These are phyloP conservation scores for Piper betle DNA, from an alignment of 164 flowering plant genomes.

Conservation along the genomic window DNA sequence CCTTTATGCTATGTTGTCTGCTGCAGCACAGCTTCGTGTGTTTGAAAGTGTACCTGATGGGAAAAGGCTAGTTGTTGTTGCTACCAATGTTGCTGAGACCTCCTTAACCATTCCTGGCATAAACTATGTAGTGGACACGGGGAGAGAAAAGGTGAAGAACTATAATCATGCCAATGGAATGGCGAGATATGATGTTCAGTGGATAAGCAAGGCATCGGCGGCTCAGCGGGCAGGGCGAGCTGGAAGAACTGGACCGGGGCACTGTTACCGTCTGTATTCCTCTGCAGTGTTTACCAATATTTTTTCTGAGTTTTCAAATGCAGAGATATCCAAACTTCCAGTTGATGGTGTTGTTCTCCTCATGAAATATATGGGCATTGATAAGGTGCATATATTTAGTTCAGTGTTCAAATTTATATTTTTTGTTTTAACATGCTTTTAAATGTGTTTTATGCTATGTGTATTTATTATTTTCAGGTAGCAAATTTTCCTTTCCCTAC, in stretches of 20 bases:
- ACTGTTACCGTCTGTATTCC: slow-evolving; percentile 89
- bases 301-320: slow-evolving; percentile 53
- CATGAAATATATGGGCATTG: slow-evolving; percentile 83
- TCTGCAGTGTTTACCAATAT: slow-evolving; percentile 65
- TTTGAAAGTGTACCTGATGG: slow-evolving; percentile 65
- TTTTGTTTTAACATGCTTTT: slow-evolving; percentile 1
- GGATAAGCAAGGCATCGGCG: slow-evolving; percentile 99
- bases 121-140: slow-evolving; percentile 95
- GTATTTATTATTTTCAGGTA: slow-evolving; percentile 32
- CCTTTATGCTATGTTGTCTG: slow-evolving; percentile 93
- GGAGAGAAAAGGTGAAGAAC: slow-evolving; percentile 86
- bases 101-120: slow-evolving; percentile 96
- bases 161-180: slow-evolving; percentile 72
- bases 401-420: background rate
- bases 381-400: slow-evolving; percentile 36
- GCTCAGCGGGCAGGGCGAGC: slow-evolving; percentile 97
- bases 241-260: slow-evolving; percentile 98
- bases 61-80: slow-evolving; percentile 86
- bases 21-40: slow-evolving; percentile 78
- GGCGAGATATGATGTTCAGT: slow-evolving; percentile 76
- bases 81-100: slow-evolving; percentile 98
- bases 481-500: slow-evolving; percentile 93
- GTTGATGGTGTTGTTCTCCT: slow-evolving; percentile 84
- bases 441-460: background rate
- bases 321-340: slow-evolving; percentile 85